Base-by-base conservation (phyloP, 1,284 basidiomycete genomes). In the Vanrija pseudolonga region DNA sequence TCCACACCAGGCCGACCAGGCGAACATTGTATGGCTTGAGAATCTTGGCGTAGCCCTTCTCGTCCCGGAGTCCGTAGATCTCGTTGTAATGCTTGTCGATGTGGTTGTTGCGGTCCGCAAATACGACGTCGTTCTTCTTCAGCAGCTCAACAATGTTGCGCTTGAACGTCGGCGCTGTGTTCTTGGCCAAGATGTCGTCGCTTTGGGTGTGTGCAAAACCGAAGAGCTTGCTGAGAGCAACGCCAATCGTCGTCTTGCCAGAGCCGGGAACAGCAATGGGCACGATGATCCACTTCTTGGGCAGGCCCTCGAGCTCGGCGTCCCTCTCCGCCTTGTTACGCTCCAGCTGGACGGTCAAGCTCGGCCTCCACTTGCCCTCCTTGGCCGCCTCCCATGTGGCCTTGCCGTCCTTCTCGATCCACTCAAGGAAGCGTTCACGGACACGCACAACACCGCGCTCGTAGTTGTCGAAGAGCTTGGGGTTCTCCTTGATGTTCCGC, bases 21-120 rank as follows among this genome's bases (percentile, higher is more conserved):
- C 85, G 85, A 14, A 87, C 84, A 4, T 66, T 51, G 45, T 58
- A 64, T 2, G 65, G 61, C 40, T 62, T 59, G 42, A 71, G 63
- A 4, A 48, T 42, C 41, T 68, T 65, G 36, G 26, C 39, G 19
- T 50, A 56, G 14, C 47, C 19, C 43, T 56, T 56, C 45, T 60
- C 62, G 26, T 63, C 62, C 1, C 56, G 47, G 6, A 83, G 80
- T 2, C 85, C 80, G 9, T 84, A 81, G 0, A 96, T 80, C 12
- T 83, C 82, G 38, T 78, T 63, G 17, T 92, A 89, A 65, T 95
- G 93, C 71, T 87, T 83, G 17, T 67, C 77, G 0, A 88, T 80
- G 66, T 96, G 93, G 68, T 96, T 97, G 74, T 96, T 95, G 66
- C 88, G 89, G 75, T 96, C 93, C 18, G 92, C 91, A 57, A 89